Percentiles rank a stretch among this genome's conserved stretches.
phyloP scores from a whole-genome alignment of 129 eudicot species.

The Arctium minus region DNA sequence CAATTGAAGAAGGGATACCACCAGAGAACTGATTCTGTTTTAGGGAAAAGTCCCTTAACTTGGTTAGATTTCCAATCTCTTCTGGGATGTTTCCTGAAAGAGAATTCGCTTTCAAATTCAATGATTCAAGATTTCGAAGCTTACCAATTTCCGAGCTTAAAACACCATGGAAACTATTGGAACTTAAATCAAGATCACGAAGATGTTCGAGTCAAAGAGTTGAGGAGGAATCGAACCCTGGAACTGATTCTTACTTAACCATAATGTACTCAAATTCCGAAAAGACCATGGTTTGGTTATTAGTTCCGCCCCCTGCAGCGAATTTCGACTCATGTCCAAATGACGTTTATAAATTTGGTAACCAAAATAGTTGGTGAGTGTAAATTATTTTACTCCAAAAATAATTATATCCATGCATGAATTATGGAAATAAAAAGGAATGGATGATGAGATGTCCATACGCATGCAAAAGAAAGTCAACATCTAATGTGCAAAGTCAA shows the following conservation, averaged over 20 bases:
- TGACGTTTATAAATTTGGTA: too few relatives aligned
- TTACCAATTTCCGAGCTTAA: conserved; percentile 16
- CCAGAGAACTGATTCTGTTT: conserved; percentile 27
- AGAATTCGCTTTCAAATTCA: not conserved
- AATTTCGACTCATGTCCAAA: too few relatives aligned
- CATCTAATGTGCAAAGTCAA: too few relatives aligned
- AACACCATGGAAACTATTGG: not conserved
- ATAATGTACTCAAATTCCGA: conserved; percentile 12
- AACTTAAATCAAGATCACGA: not conserved
- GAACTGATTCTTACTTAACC: not conserved
- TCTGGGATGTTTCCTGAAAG: conserved; percentile 27
- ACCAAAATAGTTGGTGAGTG: too few relatives aligned
- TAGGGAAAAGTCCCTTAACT: conserved; percentile 27
- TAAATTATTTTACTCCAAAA: too few relatives aligned
- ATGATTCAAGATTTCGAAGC: not conserved
- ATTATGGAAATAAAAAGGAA: too few relatives aligned
- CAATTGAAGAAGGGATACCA: conserved; percentile 25
- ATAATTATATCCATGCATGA: too few relatives aligned
- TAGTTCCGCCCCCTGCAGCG: too few relatives aligned
- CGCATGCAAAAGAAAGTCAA: too few relatives aligned
- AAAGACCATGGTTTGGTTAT: conserved; percentile 17
- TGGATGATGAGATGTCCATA: too few relatives aligned
- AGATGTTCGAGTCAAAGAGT: not conserved
- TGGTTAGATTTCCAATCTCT: conserved; percentile 34
- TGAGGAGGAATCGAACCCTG: conserved; percentile 27